Evolutionary conservation across 2,329 filamentous ascomycete genomes (phyloP), one percentile per base, ranked within the genome.

Genomic region (Alternaria sp.): DNA sequence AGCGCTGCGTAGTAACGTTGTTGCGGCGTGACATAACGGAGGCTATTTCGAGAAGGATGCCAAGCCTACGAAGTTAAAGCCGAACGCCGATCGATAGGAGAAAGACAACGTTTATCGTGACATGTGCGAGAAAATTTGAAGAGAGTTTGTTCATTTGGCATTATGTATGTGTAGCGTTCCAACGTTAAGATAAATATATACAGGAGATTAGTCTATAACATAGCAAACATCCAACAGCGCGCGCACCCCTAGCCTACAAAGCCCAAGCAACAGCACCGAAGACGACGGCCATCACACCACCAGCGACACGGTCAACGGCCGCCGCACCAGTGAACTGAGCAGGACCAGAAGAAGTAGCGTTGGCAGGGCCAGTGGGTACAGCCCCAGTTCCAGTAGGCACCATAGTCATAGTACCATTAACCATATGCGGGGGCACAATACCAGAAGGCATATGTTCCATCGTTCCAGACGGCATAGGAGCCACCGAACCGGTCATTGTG

Each of bases 311-410:
- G 17, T 44, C 50, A 12, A 63, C 57, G 0, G 65, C 57, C 5
- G 68, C 70, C 28, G 67, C 70, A 56, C 70, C 70, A 12, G 70
- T 71, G 46, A 66, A 72, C n/a, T 46, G 15, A 4, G 21, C 1
- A 3, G 19, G 4, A 1, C 57, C n/a, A 11, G 30, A 15, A 1
- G 28, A 40, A 13, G 51, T 60, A 0, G 50, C 43, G 26, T 43
- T 60, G 1, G 43, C 57, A n/a, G 67, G 59, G 3, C 64, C 46
- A 2, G 59, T 55, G 2, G 67, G 47, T 2, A 49, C 49, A 40
- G 58, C 66, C 1, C 40, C 57, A 36, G 61, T 62, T 7, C 59
- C 40, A 49, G 54, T 60, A 2, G 61, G 54, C 46, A 28, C 46
- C n/a, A 43, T 47, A 4, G 55, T 57, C 21, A 47, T 30, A 12